These are phyloP conservation scores for Saposhnikovia divaricata DNA, from an alignment of 129 eudicot genomes.

Conservation along the genomic window DNA sequence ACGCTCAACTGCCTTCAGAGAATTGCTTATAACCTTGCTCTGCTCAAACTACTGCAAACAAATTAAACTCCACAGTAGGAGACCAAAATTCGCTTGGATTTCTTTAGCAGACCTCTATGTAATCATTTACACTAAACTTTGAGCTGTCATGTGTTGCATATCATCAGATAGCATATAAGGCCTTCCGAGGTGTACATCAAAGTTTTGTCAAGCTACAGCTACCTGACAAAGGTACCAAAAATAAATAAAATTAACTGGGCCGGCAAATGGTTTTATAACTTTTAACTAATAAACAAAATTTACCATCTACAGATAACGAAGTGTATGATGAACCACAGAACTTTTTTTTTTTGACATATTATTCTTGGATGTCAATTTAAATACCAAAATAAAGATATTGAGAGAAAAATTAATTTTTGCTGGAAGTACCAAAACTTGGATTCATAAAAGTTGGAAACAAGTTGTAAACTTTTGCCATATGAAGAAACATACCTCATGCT, in stretches of 20 bases:
- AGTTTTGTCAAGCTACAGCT: neutral
- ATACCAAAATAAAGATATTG: neutral
- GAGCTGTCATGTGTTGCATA: too few species aligned
- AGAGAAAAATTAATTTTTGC: neutral
- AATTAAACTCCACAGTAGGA: neutral
- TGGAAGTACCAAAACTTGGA: neutral
- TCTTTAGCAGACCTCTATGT: neutral
- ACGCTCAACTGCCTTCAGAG: neutral
- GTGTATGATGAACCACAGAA: neutral
- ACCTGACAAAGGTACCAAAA: neutral
- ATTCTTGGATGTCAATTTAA: neutral
- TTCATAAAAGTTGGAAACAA: neutral
- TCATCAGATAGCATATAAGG: neutral
- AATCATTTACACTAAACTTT: neutral
- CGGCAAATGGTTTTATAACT: neutral
- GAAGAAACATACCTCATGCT: slow-evolving; percentile 27
- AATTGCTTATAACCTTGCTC: neutral
- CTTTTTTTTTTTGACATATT: neutral
- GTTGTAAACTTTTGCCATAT: neutral
- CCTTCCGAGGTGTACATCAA: neutral
- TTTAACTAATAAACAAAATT: neutral
- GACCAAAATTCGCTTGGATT: neutral
- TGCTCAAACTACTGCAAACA: neutral
- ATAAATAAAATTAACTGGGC: neutral
- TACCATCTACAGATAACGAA: neutral